Evolutionary conservation across 208 protist genomes (phyloP).

Genomic region (Acanthamoeba polyphaga): DNA sequence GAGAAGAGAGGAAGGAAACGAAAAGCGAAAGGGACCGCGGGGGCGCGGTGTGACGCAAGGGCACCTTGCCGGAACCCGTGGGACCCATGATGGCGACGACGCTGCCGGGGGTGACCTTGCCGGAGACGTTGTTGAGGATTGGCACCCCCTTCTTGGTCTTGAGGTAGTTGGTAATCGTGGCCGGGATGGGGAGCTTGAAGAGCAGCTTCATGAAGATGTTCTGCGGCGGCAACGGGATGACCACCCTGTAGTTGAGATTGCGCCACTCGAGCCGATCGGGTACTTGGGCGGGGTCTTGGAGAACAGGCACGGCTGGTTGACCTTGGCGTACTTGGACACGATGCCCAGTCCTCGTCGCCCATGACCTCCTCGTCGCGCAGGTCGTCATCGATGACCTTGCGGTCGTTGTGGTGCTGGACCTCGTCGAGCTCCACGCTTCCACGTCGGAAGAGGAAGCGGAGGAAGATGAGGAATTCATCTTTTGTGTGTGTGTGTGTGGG

Average conservation of each 20-base stretch:
- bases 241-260: constrained; percentile 73
- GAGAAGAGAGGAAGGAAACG: neutral
- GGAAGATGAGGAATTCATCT: constrained; percentile 14
- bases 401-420: neutral
- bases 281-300: constrained; percentile 53
- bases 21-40: neutral
- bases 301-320: constrained; percentile 73
- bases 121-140: constrained; percentile 77
- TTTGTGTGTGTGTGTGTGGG: neutral
- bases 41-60: neutral
- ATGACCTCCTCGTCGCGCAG: neutral
- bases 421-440: neutral
- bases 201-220: constrained; percentile 42
- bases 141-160: constrained; percentile 72
- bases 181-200: constrained; percentile 71
- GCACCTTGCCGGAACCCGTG: constrained; percentile 72
- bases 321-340: constrained; percentile 70
- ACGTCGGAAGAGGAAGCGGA: neutral
- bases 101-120: constrained; percentile 57
- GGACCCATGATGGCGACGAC: constrained; percentile 83
- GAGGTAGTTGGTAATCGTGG: constrained; percentile 14
- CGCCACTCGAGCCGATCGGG: constrained; percentile 68
- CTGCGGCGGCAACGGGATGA: constrained; percentile 61
- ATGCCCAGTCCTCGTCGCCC: constrained; percentile 43
- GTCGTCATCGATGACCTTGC: neutral